Evolutionary conservation across 202 grass and related monocot species (phyloP).

Genomic region (Setaria viridis): DNA sequence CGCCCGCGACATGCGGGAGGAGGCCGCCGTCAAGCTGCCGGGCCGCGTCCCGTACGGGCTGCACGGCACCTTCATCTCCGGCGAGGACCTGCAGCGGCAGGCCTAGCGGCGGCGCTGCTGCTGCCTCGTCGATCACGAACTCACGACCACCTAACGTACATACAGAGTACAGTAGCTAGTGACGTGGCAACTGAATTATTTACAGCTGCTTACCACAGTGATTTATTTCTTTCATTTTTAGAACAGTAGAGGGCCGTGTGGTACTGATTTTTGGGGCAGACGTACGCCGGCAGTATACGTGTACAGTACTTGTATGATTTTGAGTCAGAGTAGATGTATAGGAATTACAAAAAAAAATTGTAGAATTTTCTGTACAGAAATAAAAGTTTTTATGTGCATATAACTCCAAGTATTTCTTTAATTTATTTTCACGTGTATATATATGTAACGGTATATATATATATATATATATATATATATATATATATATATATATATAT

Average conservation of each 20-base stretch:
- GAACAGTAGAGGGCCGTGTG: neutral
- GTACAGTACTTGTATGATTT: neutral
- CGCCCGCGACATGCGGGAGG: constrained; percentile 54
- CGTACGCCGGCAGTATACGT: constrained; percentile 1
- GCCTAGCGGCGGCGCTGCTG: constrained; percentile 29
- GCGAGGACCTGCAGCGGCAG: constrained; percentile 63
- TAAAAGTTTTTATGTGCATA: neutral
- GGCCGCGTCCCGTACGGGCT: constrained; percentile 84
- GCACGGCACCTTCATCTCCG: constrained; percentile 80
- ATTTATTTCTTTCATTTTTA: constrained; percentile 13
- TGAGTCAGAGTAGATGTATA: neutral
- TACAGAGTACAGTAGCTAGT: neutral
- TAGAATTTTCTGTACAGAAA: neutral
- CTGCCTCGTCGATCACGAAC: constrained; percentile 26
- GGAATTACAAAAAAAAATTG: neutral
- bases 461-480: neutral
- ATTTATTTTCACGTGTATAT: no score
- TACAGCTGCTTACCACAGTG: neutral
- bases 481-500: neutral
- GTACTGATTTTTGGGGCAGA: constrained; percentile 47
- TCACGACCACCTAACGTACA: neutral
- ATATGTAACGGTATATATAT: neutral
- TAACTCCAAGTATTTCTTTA: neutral
- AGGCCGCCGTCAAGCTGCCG: constrained; percentile 73
- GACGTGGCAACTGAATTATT: constrained; percentile 28